These are phyloP conservation scores for Metarhizium brunneum DNA, from an alignment of 2,329 filamentous ascomycete species.

Conservation along the genomic window DNA sequence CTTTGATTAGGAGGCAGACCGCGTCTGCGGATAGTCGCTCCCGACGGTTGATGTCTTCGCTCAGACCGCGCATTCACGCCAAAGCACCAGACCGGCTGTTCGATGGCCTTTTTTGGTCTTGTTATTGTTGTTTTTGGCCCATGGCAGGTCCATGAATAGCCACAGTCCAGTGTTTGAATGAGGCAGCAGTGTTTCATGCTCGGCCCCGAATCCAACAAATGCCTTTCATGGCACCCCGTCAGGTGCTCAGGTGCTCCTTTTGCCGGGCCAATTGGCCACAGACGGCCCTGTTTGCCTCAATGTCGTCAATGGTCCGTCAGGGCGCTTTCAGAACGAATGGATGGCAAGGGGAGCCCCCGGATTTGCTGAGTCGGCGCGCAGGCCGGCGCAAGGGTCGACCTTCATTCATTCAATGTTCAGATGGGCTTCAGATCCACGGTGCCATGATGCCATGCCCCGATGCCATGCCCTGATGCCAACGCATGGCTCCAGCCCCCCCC, in stretches of 20 bases:
- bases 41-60: slow-evolving; percentile 1
- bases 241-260: background rate
- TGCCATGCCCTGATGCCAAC: slow-evolving; percentile 9
- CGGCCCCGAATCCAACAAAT: background rate
- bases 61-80: background rate
- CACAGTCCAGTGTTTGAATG: background rate
- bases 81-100: background rate
- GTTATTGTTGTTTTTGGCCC: no score
- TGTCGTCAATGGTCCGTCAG: background rate
- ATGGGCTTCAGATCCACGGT: background rate
- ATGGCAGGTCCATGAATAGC: background rate
- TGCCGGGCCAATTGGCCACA: background rate
- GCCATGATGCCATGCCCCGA: background rate
- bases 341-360: no score
- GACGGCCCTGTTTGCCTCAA: background rate
- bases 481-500: background rate
- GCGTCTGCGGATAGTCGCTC: background rate
- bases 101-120: background rate
- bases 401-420: no score
- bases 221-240: background rate
- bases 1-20: no score
- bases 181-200: background rate
- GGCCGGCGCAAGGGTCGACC: no score
- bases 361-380: no score
- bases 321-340: slow-evolving; percentile 2